Conservation (phyloP, 2,329 filamentous ascomycete genomes). For the Venturia nashicola region DNA sequence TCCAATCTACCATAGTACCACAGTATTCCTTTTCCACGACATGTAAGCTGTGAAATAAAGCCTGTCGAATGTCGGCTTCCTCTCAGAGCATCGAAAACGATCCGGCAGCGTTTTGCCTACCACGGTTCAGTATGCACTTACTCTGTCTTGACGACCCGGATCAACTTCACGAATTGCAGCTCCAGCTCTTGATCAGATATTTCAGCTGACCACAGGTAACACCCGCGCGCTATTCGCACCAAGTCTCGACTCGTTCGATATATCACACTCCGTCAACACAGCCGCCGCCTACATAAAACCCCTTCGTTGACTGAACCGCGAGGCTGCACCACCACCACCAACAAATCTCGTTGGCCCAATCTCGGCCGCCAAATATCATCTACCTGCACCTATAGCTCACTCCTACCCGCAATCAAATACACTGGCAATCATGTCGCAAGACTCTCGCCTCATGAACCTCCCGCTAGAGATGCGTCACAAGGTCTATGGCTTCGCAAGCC, state of each 20-base stretch:
- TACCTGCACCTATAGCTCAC: neutral
- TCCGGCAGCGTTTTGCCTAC: neutral
- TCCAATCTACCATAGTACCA: too few relatives aligned
- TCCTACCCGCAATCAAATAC: neutral
- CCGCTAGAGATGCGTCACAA: conserved; percentile 6
- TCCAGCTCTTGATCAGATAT: neutral
- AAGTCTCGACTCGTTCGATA: neutral
- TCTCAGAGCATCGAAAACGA: neutral
- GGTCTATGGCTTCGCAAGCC: conserved; percentile 4
- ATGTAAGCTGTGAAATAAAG: too few relatives aligned
- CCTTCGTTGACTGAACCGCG: neutral
- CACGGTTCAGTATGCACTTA: neutral
- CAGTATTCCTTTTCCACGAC: neutral
- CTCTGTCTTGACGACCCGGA: neutral
- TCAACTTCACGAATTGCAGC: neutral
- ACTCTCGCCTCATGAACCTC: neutral
- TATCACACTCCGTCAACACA: neutral
- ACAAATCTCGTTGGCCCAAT: neutral
- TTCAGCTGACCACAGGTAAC: neutral
- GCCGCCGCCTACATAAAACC: neutral
- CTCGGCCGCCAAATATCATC: neutral
- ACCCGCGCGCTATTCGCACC: neutral
- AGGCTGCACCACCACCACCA: neutral
- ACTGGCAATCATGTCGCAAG: neutral
- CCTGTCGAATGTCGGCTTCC: too few relatives aligned